phyloP scores from a whole-genome alignment of 768 basidiomycete species.

The Collybia nuda region DNA sequence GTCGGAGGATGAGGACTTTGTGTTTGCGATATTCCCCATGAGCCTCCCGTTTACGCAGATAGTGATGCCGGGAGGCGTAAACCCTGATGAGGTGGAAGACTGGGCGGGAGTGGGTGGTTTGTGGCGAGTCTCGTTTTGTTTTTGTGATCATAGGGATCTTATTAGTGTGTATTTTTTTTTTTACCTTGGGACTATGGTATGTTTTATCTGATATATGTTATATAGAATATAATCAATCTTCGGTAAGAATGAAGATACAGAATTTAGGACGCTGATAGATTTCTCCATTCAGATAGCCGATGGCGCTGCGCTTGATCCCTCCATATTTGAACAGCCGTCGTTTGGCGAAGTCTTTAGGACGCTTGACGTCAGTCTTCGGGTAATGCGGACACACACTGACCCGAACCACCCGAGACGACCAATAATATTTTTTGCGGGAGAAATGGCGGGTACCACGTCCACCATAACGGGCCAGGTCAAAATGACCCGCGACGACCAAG shows the following conservation, averaged over 20 bases:
- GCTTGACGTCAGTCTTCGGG: constrained; percentile 43
- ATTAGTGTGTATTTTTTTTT: constrained; percentile 44
- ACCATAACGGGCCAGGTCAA: constrained; percentile 53
- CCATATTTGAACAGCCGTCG: constrained; percentile 48
- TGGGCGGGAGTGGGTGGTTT: constrained; percentile 60
- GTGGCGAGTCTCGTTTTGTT: constrained; percentile 68
- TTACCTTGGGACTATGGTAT: background rate
- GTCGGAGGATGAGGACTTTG: constrained; percentile 28
- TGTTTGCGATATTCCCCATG: constrained; percentile 43
- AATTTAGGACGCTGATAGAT: background rate
- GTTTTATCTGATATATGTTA: background rate
- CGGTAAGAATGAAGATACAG: constrained; percentile 15
- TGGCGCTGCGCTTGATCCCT: constrained; percentile 33
- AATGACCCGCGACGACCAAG: constrained; percentile 55
- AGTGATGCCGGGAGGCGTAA: constrained; percentile 36
- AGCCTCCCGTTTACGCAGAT: constrained; percentile 56
- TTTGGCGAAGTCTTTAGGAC: constrained; percentile 55
- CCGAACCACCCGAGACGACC: constrained; percentile 50
- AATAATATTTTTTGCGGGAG: constrained; percentile 52
- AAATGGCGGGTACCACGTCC: constrained; percentile 43
- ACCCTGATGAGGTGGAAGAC: constrained; percentile 37
- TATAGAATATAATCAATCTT: constrained; percentile 41
- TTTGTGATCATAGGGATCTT: constrained; percentile 67
- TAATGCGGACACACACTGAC: constrained; percentile 42
- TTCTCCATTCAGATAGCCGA: constrained; percentile 22